Percentiles rank a stretch among this genome's conserved stretches.
phyloP scores from a whole-genome alignment of 208 protist genomes.

The Acanthamoeba lenticulata region DNA sequence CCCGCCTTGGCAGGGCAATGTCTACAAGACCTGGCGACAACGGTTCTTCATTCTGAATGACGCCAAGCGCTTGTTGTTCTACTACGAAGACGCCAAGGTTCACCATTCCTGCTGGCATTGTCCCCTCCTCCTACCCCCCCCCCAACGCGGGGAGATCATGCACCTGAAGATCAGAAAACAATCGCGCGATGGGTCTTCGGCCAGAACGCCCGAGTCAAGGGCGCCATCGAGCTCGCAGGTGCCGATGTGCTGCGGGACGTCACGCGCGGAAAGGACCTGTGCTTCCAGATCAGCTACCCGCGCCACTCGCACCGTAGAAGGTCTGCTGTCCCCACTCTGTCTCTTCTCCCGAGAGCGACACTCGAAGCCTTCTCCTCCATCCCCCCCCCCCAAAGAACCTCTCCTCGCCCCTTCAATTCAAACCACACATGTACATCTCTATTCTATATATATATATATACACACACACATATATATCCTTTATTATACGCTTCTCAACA shows the following conservation, averaged over 20 bases:
- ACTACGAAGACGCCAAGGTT: slow-evolving; percentile 35
- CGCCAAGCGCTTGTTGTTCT: slow-evolving; percentile 15
- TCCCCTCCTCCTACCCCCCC: neutral
- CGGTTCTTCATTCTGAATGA: slow-evolving; percentile 53
- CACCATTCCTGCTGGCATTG: neutral
- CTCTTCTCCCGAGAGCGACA: neutral
- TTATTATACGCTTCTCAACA: too few relatives aligned
- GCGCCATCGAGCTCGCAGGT: neutral
- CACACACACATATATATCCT: too few relatives aligned
- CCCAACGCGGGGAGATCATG: too few relatives aligned
- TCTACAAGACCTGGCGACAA: slow-evolving; percentile 38
- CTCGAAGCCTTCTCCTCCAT: too few relatives aligned
- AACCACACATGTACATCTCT: neutral
- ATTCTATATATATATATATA: too few relatives aligned
- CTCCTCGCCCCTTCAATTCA: too few relatives aligned
- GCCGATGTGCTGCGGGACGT: slow-evolving; percentile 30
- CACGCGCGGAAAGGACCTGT: slow-evolving; percentile 43
- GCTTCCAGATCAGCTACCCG: slow-evolving; percentile 54
- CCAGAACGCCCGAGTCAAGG: neutral
- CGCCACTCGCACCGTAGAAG: neutral
- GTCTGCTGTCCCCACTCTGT: neutral
- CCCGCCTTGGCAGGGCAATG: too few relatives aligned
- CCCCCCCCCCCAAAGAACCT: too few relatives aligned
- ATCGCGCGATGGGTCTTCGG: neutral
- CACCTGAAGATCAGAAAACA: too few relatives aligned